Base-by-base conservation (phyloP, 176 grass and related monocot species). In the Musa acuminata region DNA sequence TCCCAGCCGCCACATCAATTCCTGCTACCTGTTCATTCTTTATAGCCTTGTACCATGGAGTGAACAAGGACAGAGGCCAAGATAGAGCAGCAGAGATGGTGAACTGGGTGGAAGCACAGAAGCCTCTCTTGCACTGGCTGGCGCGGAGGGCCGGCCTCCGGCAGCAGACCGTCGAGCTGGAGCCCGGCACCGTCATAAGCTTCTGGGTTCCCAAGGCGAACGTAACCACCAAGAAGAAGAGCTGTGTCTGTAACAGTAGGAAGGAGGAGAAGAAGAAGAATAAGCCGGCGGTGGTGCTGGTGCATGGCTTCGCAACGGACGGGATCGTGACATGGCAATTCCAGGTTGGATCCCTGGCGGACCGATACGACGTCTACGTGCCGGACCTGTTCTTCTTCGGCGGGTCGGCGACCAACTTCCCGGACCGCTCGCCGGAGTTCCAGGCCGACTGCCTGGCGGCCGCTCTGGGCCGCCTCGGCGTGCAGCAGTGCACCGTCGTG, bases 251-350 rank as follows among this genome's bases (percentile, higher is more conserved):
- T 2, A 22, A 17, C 26, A 17, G 25, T 4, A 60, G 17, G 7
- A 7, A 11, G 9, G 2, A 60, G n/a, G 4, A 11, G 14, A 27
- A 16, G n/a, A 13, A 35, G 20, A 83, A 81, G 25, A 43, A 43
- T 43, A 84, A 79, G 83, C 85, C 93, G 3, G 73, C 89, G 23
- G 87, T 98, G 11, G 87, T 98, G 66, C 82, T 98, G 26, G 90
- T 98, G 72, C 94, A 98, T 52, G 94, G 94, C 9, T 98, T 98
- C 64, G 87, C 94, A 1, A 71, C 90, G 5, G 94, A 98, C 71
- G 94, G 90, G 57, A 88, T 98, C 8, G 86, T 98, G 3, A 98
- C 94, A 2, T 98, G 94, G 90, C 90, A 98, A 64, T 93, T 98
- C 78, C 90, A 93, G 76, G 68, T 81, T 11, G 94, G 94, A 8